Evolutionary conservation across 192 early-diverging fungal genomes (phyloP), one percentile per base, ranked within the genome.

Genomic region (Rhizoclosmatium sp.): DNA sequence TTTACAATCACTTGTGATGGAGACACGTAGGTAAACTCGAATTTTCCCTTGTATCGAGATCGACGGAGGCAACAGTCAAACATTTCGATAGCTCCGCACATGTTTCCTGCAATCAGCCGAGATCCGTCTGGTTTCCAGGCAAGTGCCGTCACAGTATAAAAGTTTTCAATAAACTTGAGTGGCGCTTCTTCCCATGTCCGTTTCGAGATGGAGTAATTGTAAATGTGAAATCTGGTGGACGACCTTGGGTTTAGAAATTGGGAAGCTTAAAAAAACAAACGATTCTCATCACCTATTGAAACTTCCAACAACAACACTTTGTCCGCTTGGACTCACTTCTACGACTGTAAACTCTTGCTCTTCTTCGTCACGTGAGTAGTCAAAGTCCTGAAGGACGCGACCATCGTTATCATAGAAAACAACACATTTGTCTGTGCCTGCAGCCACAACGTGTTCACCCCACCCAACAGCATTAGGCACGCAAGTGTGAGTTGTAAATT

Each of bases 1-100:
- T 92, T 92, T 39, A 92, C 90, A 59, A 92, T 91, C n/a, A 92
- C 90, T 83, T 92, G 90, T 56, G 78, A 81, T 14, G 88, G 89
- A 51, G 85, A 87, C 4, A 92, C 90, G 65, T 92, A 92, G 5
- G 88, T 92, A 80, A 92, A 92, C 69, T 92, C 90, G 78, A 92
- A 92, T 76, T 91, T 92, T 31, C 90, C 90, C 78, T 92, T 92
- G 82, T 92, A 92, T 48, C 89, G 79, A 10, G 88, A 84, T 74
- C 89, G 76, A 31, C 88, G 84, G 40, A 92, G 85, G 65, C 90
- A 92, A 81, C 90, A 92, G 73, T 92, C 90, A 80, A 89, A 92
- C 64, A 92, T 84, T 76, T 92, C 90, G 10, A 90, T 83, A 0
- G 89, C 85, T 46, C 88, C 87, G 66, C 76, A 83, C 82, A 89